phyloP scores from a whole-genome alignment of 345 rosid genomes.

The Murraya koenigii region DNA sequence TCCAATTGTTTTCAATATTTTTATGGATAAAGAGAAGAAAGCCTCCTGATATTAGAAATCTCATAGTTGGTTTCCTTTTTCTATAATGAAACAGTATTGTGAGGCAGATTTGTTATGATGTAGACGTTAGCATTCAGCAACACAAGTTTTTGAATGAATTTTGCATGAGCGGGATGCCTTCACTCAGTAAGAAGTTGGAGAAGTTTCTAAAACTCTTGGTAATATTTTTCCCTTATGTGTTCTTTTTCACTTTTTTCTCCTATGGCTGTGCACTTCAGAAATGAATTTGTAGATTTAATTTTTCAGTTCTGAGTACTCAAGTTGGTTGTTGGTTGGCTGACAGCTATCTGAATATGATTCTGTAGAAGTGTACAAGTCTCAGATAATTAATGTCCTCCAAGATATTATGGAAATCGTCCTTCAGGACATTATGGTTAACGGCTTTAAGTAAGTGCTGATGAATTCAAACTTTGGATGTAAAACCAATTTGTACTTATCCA shows the following conservation, averaged over 20 bases:
- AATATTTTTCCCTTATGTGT: conserved; percentile 13
- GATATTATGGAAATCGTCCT: conserved; percentile 86
- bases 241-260: conserved; percentile 3
- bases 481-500: conserved; percentile 7
- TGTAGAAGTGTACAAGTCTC: conserved; percentile 46
- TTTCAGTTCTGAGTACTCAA: conserved; percentile 3
- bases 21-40: neutral
- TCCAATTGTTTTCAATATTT: neutral
- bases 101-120: conserved; percentile 48
- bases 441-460: conserved; percentile 63
- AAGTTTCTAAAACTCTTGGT: conserved; percentile 78
- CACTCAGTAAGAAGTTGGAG: conserved; percentile 72
- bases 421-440: conserved; percentile 70
- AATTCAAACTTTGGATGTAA: neutral
- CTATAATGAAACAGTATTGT: conserved; percentile 46
- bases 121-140: conserved; percentile 47
- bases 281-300: neutral
- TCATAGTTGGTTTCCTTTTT: conserved; percentile 14
- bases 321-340: conserved; percentile 21
- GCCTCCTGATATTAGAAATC: neutral
- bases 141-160: conserved; percentile 53
- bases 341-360: conserved; percentile 52
- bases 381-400: conserved; percentile 83
- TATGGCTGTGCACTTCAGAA: neutral
- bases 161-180: conserved; percentile 70